Evolutionary conservation across 2,329 filamentous ascomycete species (phyloP).

Genomic region (Cercospora brassicicola): DNA sequence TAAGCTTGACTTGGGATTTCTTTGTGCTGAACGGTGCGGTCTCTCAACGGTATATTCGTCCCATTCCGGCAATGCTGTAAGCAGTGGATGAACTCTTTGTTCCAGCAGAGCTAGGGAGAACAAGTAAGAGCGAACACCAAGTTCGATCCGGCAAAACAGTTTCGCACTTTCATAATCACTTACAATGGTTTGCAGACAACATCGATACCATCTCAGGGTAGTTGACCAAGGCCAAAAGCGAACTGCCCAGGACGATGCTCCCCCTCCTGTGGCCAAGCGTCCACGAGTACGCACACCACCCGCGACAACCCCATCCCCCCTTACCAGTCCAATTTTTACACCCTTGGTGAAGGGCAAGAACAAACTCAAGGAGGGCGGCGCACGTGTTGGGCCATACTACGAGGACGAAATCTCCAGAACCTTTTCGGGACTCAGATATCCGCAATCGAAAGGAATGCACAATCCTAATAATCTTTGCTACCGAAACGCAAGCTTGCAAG

Average conservation of each 20-base stretch:
- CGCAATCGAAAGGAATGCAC: constrained; percentile 14
- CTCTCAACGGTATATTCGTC: background rate
- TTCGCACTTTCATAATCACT: background rate
- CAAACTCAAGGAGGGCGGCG: background rate
- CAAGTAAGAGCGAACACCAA: background rate
- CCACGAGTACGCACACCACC: background rate
- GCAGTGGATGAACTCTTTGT: background rate
- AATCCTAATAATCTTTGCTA: constrained; percentile 20
- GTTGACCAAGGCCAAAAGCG: background rate
- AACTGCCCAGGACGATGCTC: background rate
- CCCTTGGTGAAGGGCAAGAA: too few relatives aligned
- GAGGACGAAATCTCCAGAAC: background rate
- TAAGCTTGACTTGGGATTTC: background rate
- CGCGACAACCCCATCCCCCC: background rate
- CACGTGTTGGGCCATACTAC: background rate
- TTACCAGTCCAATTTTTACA: background rate
- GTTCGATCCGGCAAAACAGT: background rate
- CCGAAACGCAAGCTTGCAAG: constrained; percentile 18
- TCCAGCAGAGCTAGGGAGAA: background rate
- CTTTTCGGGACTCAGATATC: background rate
- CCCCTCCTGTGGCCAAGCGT: background rate
- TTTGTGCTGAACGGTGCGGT: background rate
- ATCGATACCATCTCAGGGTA: background rate
- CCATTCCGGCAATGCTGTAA: background rate
- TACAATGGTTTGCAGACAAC: background rate